These are phyloP conservation scores for Talaromyces borbonicus DNA, from an alignment of 495 filamentous ascomycete genomes.

Conservation along the genomic window DNA sequence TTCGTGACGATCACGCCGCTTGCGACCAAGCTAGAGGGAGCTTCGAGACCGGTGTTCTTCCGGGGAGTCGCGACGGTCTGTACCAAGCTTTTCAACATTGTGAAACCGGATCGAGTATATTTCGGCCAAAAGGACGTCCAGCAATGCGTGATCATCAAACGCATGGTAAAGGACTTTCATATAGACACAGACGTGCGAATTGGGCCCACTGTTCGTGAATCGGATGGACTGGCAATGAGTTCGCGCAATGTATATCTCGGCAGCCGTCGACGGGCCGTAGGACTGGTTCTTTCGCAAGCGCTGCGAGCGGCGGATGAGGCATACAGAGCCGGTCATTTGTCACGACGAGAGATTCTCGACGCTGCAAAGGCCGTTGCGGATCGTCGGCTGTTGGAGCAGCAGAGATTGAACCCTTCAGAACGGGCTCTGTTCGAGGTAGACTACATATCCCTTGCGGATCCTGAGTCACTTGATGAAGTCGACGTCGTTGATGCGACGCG, in stretches of 20 bases:
- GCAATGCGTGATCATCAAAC: conserved; percentile 81
- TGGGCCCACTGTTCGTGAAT: conserved; percentile 63
- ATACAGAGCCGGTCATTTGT: conserved; percentile 47
- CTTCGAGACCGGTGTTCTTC: conserved; percentile 88
- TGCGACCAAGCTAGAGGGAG: conserved; percentile 69
- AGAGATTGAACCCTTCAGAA: conserved; percentile 46
- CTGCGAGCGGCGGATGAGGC: conserved; percentile 59
- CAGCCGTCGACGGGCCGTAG: conserved; percentile 55
- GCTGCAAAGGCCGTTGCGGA: conserved; percentile 48
- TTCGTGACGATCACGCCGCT: conserved; percentile 93
- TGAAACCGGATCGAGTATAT: conserved; percentile 78
- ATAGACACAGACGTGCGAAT: conserved; percentile 68
- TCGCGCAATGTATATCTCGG: conserved; percentile 92
- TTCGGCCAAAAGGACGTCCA: conserved; percentile 98
- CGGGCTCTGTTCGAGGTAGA: conserved; percentile 73
- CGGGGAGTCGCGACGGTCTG: conserved; percentile 92
- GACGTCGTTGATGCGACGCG: conserved; percentile 50
- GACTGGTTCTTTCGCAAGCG: conserved; percentile 57
- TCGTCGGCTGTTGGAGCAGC: conserved; percentile 48
- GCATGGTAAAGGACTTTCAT: conserved; percentile 82
- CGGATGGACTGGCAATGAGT: conserved; percentile 85
- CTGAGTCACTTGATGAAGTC: conserved; percentile 69
- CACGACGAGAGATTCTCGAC: conserved; percentile 54
- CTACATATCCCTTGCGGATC: conserved; percentile 82
- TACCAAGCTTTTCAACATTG: conserved; percentile 94